Evolutionary conservation across 1,139 yeast species (phyloP).

Genomic region (Geotrichum histeridarum): DNA sequence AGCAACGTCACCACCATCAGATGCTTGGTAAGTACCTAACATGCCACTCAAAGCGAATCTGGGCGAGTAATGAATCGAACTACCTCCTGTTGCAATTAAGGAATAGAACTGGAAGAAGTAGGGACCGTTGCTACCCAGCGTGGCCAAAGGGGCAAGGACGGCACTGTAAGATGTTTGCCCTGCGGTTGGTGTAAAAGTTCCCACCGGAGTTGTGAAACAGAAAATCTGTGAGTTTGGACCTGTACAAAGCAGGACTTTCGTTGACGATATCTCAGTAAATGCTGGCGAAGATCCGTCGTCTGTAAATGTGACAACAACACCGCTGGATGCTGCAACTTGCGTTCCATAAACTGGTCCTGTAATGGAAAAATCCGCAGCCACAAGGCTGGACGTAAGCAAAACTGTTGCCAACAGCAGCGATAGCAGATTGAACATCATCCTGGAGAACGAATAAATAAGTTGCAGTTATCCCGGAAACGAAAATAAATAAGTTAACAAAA

Average conservation of each 20-base stretch:
- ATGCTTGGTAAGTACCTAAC: slow-evolving; percentile 52
- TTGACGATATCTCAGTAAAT: slow-evolving; percentile 43
- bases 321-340: slow-evolving; percentile 49
- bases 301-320: slow-evolving; percentile 55
- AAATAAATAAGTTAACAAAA: background rate
- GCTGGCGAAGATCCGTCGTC: slow-evolving; percentile 51
- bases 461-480: too few species aligned
- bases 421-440: background rate
- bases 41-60: slow-evolving; percentile 64
- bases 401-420: slow-evolving; percentile 1
- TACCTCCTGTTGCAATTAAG: slow-evolving; percentile 38
- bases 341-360: slow-evolving; percentile 49
- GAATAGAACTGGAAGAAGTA: slow-evolving; percentile 67
- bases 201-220: slow-evolving; percentile 42
- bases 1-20: slow-evolving; percentile 39
- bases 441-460: too few species aligned
- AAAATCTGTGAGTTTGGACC: slow-evolving; percentile 53
- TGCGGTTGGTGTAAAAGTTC: slow-evolving; percentile 27
- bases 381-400: slow-evolving; percentile 9
- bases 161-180: slow-evolving; percentile 9
- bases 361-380: slow-evolving; percentile 55
- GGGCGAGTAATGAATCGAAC: slow-evolving; percentile 65
- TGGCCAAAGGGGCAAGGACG: slow-evolving; percentile 29
- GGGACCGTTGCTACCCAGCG: slow-evolving; percentile 54
- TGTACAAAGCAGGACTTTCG: slow-evolving; percentile 59